A percentile compares a stretch with the other conserved stretches of the same genome.
Evolutionary conservation across 2,329 filamentous ascomycete genomes (phyloP).

Genomic region (Penicillium fuscoglaucum): DNA sequence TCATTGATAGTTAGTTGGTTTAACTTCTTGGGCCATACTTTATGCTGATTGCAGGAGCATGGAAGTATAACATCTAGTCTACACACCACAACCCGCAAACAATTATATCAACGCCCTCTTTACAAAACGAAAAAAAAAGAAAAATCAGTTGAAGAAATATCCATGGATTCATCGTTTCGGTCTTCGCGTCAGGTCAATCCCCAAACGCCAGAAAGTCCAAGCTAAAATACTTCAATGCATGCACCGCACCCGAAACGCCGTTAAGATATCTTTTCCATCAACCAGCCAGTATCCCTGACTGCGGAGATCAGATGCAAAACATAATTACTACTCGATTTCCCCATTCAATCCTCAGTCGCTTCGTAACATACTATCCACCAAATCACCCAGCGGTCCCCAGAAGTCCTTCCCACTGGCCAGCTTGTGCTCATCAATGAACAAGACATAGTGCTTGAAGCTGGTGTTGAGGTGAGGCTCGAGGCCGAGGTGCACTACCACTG

Average conservation of each 20-base stretch:
- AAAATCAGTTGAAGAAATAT: not conserved
- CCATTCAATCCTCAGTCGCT: slow-evolving; percentile 65
- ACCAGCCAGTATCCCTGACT: slow-evolving; percentile 6
- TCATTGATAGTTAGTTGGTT: not conserved
- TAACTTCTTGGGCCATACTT: not conserved
- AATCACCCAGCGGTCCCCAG: slow-evolving; percentile 91
- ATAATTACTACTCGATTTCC: slow-evolving; percentile 2
- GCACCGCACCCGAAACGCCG: slow-evolving; percentile 24
- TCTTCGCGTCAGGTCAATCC: slow-evolving; percentile 1
- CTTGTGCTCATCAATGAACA: slow-evolving; percentile 96
- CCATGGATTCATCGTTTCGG: slow-evolving; percentile 5
- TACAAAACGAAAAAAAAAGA: not conserved
- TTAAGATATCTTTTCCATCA: slow-evolving; percentile 12
- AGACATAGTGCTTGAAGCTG: slow-evolving; percentile 98
- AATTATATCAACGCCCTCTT: not conserved
- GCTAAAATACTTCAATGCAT: slow-evolving; percentile 21
- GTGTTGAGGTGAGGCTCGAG: slow-evolving; percentile 97
- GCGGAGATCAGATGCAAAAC: slow-evolving; percentile 10
- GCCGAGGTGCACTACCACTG: slow-evolving; percentile 89
- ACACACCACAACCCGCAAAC: not conserved
- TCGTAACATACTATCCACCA: slow-evolving; percentile 96
- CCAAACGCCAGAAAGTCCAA: slow-evolving; percentile 11
- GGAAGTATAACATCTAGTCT: not conserved
- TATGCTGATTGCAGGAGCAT: not conserved
- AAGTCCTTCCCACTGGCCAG: slow-evolving; percentile 93